Conservation (phyloP, 2,329 filamentous ascomycete genomes). For the Boeremia lycopersici region DNA sequence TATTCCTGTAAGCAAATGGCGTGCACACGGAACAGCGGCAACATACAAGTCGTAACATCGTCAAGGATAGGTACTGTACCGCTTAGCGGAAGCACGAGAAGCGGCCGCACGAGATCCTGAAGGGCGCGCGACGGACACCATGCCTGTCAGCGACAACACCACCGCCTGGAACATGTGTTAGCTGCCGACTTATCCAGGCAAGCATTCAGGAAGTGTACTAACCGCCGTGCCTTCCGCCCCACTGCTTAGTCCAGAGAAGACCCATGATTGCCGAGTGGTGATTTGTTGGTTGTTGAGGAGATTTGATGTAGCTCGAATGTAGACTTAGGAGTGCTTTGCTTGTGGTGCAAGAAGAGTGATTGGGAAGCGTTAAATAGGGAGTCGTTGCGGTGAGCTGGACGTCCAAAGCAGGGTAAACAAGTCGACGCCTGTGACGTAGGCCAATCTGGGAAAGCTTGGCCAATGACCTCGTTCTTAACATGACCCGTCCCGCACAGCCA, state of each 20-base stretch:
- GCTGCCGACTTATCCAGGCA: constrained; percentile 19
- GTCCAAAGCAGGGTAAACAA: constrained; percentile 23
- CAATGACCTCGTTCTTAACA: constrained; percentile 1
- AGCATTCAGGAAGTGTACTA: constrained; percentile 24
- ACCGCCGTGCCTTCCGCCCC: constrained; percentile 52
- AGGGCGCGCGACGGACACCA: constrained; percentile 58
- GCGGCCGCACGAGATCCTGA: constrained; percentile 56
- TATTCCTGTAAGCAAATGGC: not conserved
- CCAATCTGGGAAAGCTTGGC: constrained; percentile 14
- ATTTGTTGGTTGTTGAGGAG: constrained; percentile 17
- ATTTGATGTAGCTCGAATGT: not conserved
- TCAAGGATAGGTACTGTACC: constrained; percentile 11
- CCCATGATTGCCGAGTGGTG: constrained; percentile 44
- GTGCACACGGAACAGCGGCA: not conserved
- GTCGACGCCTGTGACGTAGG: constrained; percentile 16
- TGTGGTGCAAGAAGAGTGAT: constrained; percentile 4
- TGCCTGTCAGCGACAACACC: constrained; percentile 59
- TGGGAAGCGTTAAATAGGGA: constrained; percentile 22
- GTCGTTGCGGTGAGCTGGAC: constrained; percentile 15
- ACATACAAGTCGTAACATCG: constrained; percentile 36
- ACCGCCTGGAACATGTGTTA: constrained; percentile 48
- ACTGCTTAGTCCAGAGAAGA: constrained; percentile 56
- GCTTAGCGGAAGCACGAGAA: constrained; percentile 61
- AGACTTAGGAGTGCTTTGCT: not conserved
- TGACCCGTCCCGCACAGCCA: constrained; percentile 7